Evolutionary conservation across 2,329 filamentous ascomycete genomes (phyloP).

Genomic region (Chaetomiaceae sp.): DNA sequence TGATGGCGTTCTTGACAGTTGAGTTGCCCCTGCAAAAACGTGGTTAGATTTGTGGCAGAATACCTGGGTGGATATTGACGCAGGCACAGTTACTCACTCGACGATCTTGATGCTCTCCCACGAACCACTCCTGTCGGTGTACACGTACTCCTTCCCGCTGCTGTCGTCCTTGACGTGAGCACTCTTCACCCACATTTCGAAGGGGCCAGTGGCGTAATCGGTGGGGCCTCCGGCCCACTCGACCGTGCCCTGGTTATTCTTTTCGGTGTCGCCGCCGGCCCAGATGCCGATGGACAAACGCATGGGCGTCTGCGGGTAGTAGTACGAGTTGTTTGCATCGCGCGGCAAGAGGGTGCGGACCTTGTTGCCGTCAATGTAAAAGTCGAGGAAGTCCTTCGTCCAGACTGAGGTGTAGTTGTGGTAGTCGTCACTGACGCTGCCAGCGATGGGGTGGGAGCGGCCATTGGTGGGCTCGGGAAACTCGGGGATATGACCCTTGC

Average conservation of each 20-base stretch:
- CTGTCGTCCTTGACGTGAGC: slow-evolving; percentile 52
- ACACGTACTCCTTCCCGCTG: slow-evolving; percentile 61
- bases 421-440: slow-evolving; percentile 53
- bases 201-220: slow-evolving; percentile 62
- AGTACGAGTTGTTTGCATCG: slow-evolving; percentile 56
- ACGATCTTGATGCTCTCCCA: slow-evolving; percentile 60
- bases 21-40: slow-evolving; percentile 50
- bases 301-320: slow-evolving; percentile 75
- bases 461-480: slow-evolving; percentile 58
- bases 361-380: slow-evolving; percentile 62
- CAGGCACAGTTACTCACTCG: slow-evolving; percentile 38
- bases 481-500: slow-evolving; percentile 63
- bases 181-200: slow-evolving; percentile 68
- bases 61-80: too few relatives aligned
- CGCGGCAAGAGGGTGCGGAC: slow-evolving; percentile 59
- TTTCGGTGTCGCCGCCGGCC: slow-evolving; percentile 54
- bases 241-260: slow-evolving; percentile 54
- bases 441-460: slow-evolving; percentile 50
- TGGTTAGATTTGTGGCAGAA: neutral
- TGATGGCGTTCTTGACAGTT: slow-evolving; percentile 44
- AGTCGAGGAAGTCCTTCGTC: slow-evolving; percentile 62
- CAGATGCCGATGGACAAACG: slow-evolving; percentile 63
- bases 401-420: slow-evolving; percentile 76
- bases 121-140: slow-evolving; percentile 54
- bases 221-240: slow-evolving; percentile 67